phyloP scores from a whole-genome alignment of 805 yeast genomes.

The Cyberlindnera subsufficiens region DNA sequence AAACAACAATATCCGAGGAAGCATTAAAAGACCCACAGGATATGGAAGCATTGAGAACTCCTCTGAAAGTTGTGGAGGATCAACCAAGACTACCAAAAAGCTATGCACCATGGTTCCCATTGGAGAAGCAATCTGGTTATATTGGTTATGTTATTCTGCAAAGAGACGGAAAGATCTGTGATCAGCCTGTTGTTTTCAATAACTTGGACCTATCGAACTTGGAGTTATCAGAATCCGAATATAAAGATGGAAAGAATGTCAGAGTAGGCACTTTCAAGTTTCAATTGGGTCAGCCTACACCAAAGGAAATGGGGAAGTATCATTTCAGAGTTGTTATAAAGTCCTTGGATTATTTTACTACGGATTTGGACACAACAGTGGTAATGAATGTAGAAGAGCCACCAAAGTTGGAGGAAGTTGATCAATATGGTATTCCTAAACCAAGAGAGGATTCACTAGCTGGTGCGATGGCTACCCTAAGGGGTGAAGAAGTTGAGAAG shows the following conservation, averaged over 20 bases:
- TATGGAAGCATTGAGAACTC: slow-evolving; percentile 65
- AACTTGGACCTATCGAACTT: slow-evolving; percentile 53
- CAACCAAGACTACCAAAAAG: slow-evolving; percentile 69
- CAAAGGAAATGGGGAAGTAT: slow-evolving; percentile 58
- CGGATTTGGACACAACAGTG: slow-evolving; percentile 69
- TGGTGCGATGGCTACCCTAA: slow-evolving; percentile 65
- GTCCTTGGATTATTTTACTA: slow-evolving; percentile 75
- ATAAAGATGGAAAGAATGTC: slow-evolving; percentile 23
- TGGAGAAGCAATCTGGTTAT: slow-evolving; percentile 47
- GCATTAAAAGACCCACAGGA: slow-evolving; percentile 51
- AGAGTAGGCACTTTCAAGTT: slow-evolving; percentile 71
- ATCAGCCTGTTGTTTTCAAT: slow-evolving; percentile 51
- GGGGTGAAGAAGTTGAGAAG: slow-evolving; percentile 53
- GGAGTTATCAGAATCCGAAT: slow-evolving; percentile 45
- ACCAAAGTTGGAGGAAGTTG: slow-evolving; percentile 39
- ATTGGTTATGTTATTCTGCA: slow-evolving; percentile 63
- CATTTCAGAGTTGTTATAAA: slow-evolving; percentile 67
- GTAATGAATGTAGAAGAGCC: slow-evolving; percentile 62
- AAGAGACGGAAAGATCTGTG: slow-evolving; percentile 75
- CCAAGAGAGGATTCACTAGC: slow-evolving; percentile 74
- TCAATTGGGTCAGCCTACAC: slow-evolving; percentile 70
- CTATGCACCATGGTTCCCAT: slow-evolving; percentile 75
- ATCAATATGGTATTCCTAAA: slow-evolving; percentile 54
- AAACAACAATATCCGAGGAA: slow-evolving; percentile 25
- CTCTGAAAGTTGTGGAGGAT: slow-evolving; percentile 55